Percentiles rank a stretch among this genome's conserved stretches.
Conservation (phyloP, 345 rosid genomes). For the Passiflora organensis region DNA sequence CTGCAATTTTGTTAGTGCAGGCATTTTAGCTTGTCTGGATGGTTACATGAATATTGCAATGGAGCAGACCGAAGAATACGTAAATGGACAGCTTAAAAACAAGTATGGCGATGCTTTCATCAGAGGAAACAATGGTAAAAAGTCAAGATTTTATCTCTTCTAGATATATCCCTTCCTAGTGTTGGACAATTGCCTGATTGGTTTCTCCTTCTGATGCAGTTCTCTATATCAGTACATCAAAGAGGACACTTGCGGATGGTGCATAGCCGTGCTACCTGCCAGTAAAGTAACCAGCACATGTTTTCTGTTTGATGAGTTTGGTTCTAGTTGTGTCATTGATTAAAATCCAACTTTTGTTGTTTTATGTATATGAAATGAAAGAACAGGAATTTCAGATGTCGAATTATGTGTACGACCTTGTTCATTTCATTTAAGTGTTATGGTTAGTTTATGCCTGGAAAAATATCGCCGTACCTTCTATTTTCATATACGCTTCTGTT, state of each 20-base stretch:
- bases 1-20: slow-evolving; percentile 27
- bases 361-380: too few species aligned
- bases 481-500: too few species aligned
- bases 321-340: too few species aligned
- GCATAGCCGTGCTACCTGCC: slow-evolving; percentile 11
- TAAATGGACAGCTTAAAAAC: slow-evolving; percentile 88
- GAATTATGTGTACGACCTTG: too few species aligned
- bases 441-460: too few species aligned
- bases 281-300: too few species aligned
- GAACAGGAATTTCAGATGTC: too few species aligned
- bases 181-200: background rate
- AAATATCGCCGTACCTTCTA: too few species aligned
- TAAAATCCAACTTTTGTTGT: too few species aligned
- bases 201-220: slow-evolving; percentile 53
- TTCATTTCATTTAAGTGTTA: too few species aligned
- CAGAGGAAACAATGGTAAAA: slow-evolving; percentile 83
- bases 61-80: slow-evolving; percentile 96
- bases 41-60: slow-evolving; percentile 97
- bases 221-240: slow-evolving; percentile 87
- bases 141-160: background rate
- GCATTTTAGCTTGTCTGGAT: slow-evolving; percentile 81
- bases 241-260: slow-evolving; percentile 73
- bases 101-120: slow-evolving; percentile 95
- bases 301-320: too few species aligned
- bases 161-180: background rate